Conservation (phyloP, 1,284 basidiomycete genomes). For the Polyporus tsugae region DNA sequence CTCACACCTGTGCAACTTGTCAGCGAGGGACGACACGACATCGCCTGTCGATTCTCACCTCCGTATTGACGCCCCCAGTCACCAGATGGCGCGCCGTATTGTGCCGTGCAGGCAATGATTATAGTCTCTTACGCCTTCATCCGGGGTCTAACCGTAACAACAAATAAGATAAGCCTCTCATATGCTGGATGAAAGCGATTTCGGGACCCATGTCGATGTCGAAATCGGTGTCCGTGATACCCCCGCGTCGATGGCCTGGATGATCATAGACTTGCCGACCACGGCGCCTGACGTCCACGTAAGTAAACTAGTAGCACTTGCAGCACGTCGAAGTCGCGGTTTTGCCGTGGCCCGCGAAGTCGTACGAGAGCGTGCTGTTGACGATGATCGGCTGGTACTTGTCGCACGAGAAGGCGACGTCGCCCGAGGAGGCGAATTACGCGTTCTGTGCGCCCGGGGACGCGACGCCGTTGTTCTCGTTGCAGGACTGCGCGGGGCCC, state of each 20-base stretch:
- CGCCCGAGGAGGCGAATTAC: constrained; percentile 32
- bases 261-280: constrained; percentile 35
- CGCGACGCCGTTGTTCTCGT: constrained; percentile 26
- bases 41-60: constrained; percentile 8
- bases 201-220: constrained; percentile 31
- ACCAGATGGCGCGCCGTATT: constrained; percentile 31
- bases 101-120: constrained; percentile 36
- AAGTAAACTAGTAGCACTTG: constrained; percentile 37
- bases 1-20: constrained; percentile 25
- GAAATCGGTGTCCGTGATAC: constrained; percentile 33
- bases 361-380: constrained; percentile 35
- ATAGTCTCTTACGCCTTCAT: constrained; percentile 32
- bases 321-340: constrained; percentile 34
- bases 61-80: constrained; percentile 37
- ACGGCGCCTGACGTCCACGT: constrained; percentile 36
- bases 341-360: constrained; percentile 36
- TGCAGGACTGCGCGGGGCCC: constrained; percentile 34
- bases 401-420: constrained; percentile 34
- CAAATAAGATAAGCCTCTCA: background rate
- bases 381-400: constrained; percentile 37
- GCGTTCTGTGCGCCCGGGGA: constrained; percentile 34
- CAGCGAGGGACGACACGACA: background rate
- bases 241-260: constrained; percentile 38
- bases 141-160: constrained; percentile 22
- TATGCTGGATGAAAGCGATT: too few species aligned